Evolutionary conservation across 2,329 filamentous ascomycete genomes (phyloP).

Genomic region (Alternaria brassicicola): DNA sequence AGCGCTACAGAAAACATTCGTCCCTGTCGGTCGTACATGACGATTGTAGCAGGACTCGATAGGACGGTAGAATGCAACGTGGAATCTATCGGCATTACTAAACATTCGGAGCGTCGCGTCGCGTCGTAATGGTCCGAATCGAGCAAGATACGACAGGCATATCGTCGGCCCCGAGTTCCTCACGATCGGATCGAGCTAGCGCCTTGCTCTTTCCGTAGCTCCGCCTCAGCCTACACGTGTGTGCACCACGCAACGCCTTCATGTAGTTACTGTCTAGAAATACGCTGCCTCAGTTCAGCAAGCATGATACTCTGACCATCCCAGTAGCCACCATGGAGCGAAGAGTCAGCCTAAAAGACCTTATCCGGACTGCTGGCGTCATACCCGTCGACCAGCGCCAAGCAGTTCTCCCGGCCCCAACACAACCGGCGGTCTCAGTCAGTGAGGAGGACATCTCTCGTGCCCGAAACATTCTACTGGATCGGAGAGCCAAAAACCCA

Average conservation of each 20-base stretch:
- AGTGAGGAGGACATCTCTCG: constrained; percentile 42
- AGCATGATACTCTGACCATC: constrained; percentile 8
- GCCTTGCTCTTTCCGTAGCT: constrained; percentile 12
- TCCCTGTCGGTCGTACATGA: background rate
- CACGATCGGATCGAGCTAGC: constrained; percentile 16
- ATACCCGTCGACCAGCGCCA: constrained; percentile 29
- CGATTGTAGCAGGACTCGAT: background rate
- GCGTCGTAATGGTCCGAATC: constrained; percentile 7
- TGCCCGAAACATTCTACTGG: constrained; percentile 40
- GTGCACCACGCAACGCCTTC: constrained; percentile 13
- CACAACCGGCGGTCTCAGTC: constrained; percentile 34
- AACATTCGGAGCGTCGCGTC: constrained; percentile 5
- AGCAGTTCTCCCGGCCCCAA: constrained; percentile 43
- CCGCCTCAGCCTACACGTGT: constrained; percentile 26
- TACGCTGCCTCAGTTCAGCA: background rate
- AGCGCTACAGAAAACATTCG: background rate
- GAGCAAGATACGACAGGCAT: background rate
- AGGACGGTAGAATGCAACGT: background rate
- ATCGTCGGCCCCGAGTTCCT: constrained; percentile 3
- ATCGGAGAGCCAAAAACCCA: constrained; percentile 38
- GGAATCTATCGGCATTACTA: background rate
- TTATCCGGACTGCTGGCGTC: constrained; percentile 40
- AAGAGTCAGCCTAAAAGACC: constrained; percentile 37
- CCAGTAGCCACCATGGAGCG: constrained; percentile 28
- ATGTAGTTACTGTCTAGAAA: background rate